phyloP scores from a whole-genome alignment of 2,329 filamentous ascomycete genomes.

The Amesomyces nigricolor region DNA sequence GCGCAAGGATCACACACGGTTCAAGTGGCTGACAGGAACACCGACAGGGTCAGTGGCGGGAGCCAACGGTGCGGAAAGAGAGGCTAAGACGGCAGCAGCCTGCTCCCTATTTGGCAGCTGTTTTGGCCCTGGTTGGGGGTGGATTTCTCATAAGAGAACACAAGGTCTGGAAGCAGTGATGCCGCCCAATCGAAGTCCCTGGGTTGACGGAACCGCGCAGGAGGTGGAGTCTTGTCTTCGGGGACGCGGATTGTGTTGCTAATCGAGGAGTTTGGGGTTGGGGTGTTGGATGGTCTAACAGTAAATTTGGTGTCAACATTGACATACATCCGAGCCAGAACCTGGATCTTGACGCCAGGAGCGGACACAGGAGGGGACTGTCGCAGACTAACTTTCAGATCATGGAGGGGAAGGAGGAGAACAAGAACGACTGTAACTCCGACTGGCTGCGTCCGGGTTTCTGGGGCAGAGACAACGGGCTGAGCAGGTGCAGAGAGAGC shows the following conservation, averaged over 20 bases:
- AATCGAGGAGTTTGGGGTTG: background rate
- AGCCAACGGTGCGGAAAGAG: background rate
- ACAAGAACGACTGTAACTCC: too few relatives aligned
- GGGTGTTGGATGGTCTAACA: background rate
- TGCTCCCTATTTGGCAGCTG: too few relatives aligned
- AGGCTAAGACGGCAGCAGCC: background rate
- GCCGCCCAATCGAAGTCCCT: background rate
- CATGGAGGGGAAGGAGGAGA: too few relatives aligned
- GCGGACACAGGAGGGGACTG: too few relatives aligned
- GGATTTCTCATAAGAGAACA: background rate
- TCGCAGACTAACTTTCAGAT: too few relatives aligned
- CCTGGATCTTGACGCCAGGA: too few relatives aligned
- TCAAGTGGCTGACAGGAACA: constrained; percentile 10
- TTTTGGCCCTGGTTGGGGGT: background rate
- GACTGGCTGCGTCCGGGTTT: too few relatives aligned
- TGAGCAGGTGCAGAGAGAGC: too few relatives aligned
- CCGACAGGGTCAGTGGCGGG: background rate
- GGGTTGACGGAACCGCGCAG: background rate
- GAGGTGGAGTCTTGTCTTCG: background rate
- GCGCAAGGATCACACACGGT: constrained; percentile 25
- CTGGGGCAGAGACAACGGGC: background rate
- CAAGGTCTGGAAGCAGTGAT: background rate
- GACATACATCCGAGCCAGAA: too few relatives aligned
- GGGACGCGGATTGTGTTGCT: background rate
- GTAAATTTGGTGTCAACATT: too few relatives aligned